Conservation (phyloP, 371 early-diverging fungal species). For the Mucor indicus region DNA sequence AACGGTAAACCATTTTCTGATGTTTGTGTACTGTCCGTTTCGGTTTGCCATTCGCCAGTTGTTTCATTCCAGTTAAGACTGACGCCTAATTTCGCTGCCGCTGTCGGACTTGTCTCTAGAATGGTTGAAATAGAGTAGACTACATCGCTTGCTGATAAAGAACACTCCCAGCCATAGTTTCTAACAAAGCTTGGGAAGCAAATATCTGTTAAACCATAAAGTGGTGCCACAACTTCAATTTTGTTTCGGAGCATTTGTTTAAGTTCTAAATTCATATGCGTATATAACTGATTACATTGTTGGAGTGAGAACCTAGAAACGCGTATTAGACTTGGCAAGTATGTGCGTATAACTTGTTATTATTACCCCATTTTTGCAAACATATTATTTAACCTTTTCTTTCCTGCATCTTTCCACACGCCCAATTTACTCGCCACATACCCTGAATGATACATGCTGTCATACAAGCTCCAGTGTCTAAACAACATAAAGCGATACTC, state of each 20-base stretch:
- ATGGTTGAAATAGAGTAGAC: conserved; percentile 79
- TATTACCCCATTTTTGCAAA: conserved; percentile 85
- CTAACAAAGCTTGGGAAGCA: conserved; percentile 78
- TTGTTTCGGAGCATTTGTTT: conserved; percentile 63
- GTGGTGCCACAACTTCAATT: conserved; percentile 68
- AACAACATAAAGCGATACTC: conserved; percentile 85
- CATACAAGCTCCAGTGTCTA: conserved; percentile 89
- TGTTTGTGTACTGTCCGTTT: not conserved
- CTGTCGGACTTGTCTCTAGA: conserved; percentile 59
- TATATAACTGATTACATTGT: conserved; percentile 68
- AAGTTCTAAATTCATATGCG: conserved; percentile 78
- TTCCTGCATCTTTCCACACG: conserved; percentile 83
- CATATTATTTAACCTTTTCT: conserved; percentile 70
- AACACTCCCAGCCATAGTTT: conserved; percentile 74
- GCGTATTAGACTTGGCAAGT: not conserved
- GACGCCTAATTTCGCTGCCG: conserved; percentile 39
- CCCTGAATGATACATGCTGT: conserved; percentile 81
- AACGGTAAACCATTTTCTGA: not conserved
- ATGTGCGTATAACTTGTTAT: not conserved
- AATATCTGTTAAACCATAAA: conserved; percentile 77
- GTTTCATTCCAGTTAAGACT: conserved; percentile 4
- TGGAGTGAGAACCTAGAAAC: conserved; percentile 59
- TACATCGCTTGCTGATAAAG: conserved; percentile 77
- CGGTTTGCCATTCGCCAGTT: conserved; percentile 2
- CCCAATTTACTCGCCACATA: conserved; percentile 84